phyloP scores from a whole-genome alignment of 1,284 basidiomycete species.

The Malassezia vespertilionis region DNA sequence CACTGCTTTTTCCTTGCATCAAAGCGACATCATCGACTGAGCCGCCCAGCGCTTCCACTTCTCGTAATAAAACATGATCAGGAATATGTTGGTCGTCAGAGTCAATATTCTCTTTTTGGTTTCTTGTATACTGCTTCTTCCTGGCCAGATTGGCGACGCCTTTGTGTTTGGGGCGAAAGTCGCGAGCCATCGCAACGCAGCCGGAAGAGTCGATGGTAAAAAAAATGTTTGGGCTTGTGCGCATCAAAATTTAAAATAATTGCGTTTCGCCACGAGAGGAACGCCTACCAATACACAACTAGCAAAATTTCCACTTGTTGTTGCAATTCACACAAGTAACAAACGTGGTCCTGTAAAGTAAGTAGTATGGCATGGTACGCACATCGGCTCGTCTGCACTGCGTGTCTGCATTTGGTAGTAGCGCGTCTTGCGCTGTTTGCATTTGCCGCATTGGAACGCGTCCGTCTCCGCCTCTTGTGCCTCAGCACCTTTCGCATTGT shows the following conservation, averaged over 20 bases:
- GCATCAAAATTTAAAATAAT: slow-evolving; percentile 4
- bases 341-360: slow-evolving; percentile 33
- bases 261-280: slow-evolving; percentile 1
- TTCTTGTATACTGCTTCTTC: background rate
- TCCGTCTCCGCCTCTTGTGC: slow-evolving; percentile 81
- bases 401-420: slow-evolving; percentile 47
- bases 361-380: slow-evolving; percentile 4
- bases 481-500: slow-evolving; percentile 78
- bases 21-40: slow-evolving; percentile 9
- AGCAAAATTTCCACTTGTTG: slow-evolving; percentile 46
- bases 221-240: slow-evolving; percentile 11
- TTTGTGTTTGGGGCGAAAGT: slow-evolving; percentile 29
- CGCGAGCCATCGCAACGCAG: slow-evolving; percentile 24
- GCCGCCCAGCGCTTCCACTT: slow-evolving; percentile 13
- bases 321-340: slow-evolving; percentile 43
- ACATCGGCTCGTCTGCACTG: slow-evolving; percentile 45
- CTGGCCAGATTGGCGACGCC: slow-evolving; percentile 1
- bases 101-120: no score
- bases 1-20: slow-evolving; percentile 7
- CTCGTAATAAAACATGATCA: slow-evolving; percentile 9
- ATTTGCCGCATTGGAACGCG: slow-evolving; percentile 90
- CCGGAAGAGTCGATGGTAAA: slow-evolving; percentile 1
- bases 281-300: slow-evolving; percentile 12
- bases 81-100: slow-evolving; percentile 13
- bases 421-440: slow-evolving; percentile 50